A percentile compares a stretch with the other conserved stretches of the same genome.
phyloP scores from a whole-genome alignment of 148 eudicot species.

The Chenopodium suecicum region DNA sequence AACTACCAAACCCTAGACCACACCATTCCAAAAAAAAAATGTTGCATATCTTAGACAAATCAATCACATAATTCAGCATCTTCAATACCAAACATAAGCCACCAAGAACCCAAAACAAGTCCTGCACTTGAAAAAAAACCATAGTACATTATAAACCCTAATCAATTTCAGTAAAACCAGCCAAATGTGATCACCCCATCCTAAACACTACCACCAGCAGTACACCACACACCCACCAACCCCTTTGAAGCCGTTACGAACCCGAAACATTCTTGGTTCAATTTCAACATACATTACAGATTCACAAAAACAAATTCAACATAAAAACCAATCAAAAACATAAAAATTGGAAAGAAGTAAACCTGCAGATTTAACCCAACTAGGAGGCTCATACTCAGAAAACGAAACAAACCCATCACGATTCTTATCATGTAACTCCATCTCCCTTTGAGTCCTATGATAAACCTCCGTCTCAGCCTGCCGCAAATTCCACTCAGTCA shows the following conservation, averaged over 20 bases:
- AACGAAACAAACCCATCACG: constrained; percentile 77
- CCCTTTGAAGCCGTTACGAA: background rate
- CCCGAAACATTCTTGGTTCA: background rate
- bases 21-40: no score
- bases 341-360: background rate
- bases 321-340: background rate
- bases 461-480: constrained; percentile 58
- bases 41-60: background rate
- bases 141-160: background rate
- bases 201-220: no score
- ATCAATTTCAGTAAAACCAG: background rate
- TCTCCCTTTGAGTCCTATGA: constrained; percentile 72
- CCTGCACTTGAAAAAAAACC: no score
- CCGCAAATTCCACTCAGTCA: constrained; percentile 64
- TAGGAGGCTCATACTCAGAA: constrained; percentile 78
- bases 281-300: background rate
- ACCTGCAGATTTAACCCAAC: constrained; percentile 72
- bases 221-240: no score
- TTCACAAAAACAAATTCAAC: background rate
- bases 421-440: constrained; percentile 91
- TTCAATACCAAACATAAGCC: background rate
- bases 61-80: background rate
- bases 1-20: no score
- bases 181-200: background rate
- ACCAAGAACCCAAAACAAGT: background rate